A percentile compares a stretch with the other conserved stretches of the same genome.
phyloP scores from a whole-genome alignment of 371 early-diverging fungal species.

The Mucor mucedo region DNA sequence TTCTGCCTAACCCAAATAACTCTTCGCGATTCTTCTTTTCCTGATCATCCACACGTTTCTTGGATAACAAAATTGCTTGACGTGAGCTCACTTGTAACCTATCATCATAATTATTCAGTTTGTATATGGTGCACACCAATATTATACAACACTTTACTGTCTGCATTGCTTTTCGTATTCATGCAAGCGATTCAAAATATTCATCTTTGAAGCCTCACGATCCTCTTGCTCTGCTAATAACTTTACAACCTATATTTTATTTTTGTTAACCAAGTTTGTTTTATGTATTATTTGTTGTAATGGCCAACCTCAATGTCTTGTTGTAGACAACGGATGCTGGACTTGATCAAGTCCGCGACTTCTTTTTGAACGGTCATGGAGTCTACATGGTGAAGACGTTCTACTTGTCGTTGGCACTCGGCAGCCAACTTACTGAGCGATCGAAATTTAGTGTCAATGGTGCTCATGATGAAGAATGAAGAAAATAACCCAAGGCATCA shows the following conservation, averaged over 20 bases:
- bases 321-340: slow-evolving; percentile 34
- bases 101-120: too few species aligned
- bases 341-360: slow-evolving; percentile 30
- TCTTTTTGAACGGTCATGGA: slow-evolving; percentile 40
- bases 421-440: slow-evolving; percentile 41
- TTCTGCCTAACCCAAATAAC: slow-evolving; percentile 50
- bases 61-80: slow-evolving; percentile 60
- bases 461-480: slow-evolving; percentile 2
- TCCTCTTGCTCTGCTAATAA: slow-evolving; percentile 69
- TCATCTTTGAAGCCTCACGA: slow-evolving; percentile 47
- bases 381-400: slow-evolving; percentile 35
- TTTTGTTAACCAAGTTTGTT: background rate
- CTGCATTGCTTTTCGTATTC: slow-evolving; percentile 65
- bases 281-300: background rate
- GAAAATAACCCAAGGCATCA: slow-evolving; percentile 2
- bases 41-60: slow-evolving; percentile 59
- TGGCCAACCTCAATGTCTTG: slow-evolving; percentile 36
- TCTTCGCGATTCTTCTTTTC: slow-evolving; percentile 63
- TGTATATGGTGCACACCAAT: slow-evolving; percentile 22
- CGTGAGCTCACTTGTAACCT: slow-evolving; percentile 58
- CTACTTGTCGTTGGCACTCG: slow-evolving; percentile 50
- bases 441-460: slow-evolving; percentile 41
- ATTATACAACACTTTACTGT: slow-evolving; percentile 46
- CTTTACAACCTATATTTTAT: slow-evolving; percentile 45
- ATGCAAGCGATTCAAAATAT: slow-evolving; percentile 51